phyloP scores from a whole-genome alignment of 305 asterid genomes.

The Solanum hybrid region DNA sequence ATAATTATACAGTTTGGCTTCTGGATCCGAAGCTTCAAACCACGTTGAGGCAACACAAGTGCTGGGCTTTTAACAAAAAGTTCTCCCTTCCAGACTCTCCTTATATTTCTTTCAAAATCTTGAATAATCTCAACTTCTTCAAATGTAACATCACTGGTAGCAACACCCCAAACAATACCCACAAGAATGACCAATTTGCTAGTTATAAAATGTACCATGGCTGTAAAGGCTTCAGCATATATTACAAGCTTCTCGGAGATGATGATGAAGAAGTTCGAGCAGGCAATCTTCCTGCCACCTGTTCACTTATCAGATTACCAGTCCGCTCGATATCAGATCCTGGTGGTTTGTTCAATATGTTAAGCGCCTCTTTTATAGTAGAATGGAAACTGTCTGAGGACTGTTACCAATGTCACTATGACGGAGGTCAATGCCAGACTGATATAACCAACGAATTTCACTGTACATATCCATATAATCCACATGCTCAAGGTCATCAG shows the following conservation, averaged over 20 bases:
- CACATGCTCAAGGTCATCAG: background rate
- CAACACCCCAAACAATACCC: background rate
- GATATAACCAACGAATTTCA: background rate
- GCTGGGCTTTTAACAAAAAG: background rate
- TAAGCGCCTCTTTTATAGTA: conserved; percentile 1
- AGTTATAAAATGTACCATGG: background rate
- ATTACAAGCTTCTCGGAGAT: background rate
- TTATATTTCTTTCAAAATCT: conserved; percentile 7
- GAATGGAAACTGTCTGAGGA: conserved; percentile 6
- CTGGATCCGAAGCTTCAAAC: background rate
- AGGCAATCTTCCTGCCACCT: background rate
- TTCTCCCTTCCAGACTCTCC: conserved; percentile 6
- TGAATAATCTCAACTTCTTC: conserved; percentile 11
- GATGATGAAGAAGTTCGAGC: too few relatives aligned
- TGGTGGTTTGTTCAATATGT: background rate
- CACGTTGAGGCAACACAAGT: background rate
- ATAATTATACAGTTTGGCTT: background rate
- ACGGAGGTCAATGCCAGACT: conserved; percentile 4
- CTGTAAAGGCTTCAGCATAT: background rate
- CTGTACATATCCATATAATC: background rate
- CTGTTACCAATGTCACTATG: conserved; percentile 2
- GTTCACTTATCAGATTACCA: conserved; percentile 20
- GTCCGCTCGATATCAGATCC: background rate
- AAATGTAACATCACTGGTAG: background rate
- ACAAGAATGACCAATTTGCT: background rate